These are phyloP conservation scores for Solanum etuberosum DNA, from an alignment of 257 asterid genomes.

Conservation along the genomic window DNA sequence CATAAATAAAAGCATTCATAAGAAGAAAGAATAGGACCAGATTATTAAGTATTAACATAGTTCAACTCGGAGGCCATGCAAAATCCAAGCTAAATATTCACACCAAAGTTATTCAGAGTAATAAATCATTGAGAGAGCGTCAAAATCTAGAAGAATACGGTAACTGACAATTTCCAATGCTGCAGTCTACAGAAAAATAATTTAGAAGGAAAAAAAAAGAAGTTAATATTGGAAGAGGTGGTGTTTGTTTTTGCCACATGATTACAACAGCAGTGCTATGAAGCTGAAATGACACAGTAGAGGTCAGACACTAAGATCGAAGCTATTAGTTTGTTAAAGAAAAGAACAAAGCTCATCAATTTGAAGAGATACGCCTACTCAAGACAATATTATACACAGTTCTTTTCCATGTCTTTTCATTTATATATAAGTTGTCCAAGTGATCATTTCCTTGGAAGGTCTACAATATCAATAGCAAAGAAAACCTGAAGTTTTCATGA, in stretches of 20 bases:
- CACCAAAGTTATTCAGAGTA: background rate
- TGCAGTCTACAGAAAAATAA: background rate
- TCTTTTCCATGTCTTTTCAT: background rate
- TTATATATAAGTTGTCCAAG: background rate
- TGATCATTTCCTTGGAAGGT: background rate
- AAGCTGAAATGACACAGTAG: background rate
- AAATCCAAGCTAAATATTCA: background rate
- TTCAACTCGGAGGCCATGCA: background rate
- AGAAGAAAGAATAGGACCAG: background rate
- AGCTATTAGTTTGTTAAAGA: background rate
- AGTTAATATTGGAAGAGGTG: background rate
- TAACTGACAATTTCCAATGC: background rate
- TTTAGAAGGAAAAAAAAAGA: background rate
- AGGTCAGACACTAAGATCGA: background rate
- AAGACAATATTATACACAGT: background rate
- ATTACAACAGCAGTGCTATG: background rate
- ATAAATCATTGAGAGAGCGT: background rate
- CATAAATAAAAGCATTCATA: background rate
- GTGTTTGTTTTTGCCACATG: background rate
- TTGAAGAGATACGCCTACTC: background rate
- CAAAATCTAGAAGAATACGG: background rate
- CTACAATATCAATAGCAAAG: background rate
- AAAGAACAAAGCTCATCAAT: background rate
- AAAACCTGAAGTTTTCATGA: background rate
- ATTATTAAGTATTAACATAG: background rate